phyloP scores from a whole-genome alignment of 768 basidiomycete species.

The Rhodotorula paludigena region DNA sequence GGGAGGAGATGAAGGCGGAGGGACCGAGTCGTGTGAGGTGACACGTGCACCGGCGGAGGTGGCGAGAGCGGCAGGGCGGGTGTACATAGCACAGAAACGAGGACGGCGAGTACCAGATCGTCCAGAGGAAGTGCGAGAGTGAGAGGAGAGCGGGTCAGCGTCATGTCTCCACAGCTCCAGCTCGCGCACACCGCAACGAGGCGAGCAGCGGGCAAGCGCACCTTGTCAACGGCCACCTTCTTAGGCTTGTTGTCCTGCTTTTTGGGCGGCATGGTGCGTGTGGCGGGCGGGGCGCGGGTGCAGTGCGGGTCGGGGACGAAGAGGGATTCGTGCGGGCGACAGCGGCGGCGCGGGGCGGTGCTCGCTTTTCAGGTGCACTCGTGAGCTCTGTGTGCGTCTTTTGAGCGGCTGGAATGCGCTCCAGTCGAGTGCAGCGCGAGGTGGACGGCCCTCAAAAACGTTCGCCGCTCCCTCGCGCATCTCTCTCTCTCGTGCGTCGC shows the following conservation, averaged over 20 bases:
- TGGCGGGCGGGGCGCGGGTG: not conserved
- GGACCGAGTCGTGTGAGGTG: not conserved
- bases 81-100: slow-evolving; percentile 28
- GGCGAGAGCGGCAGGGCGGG: not conserved
- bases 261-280: slow-evolving; percentile 68
- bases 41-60: not conserved
- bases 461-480: no score
- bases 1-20: not conserved
- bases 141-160: not conserved
- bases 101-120: slow-evolving; percentile 25
- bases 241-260: slow-evolving; percentile 65
- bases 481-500: no score
- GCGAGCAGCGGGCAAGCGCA: slow-evolving; percentile 6
- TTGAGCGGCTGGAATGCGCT: no score
- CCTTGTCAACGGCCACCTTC: slow-evolving; percentile 63
- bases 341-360: no score
- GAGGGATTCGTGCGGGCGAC: no score
- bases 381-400: no score
- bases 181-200: not conserved
- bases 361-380: no score
- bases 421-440: no score
- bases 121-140: no score
- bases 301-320: not conserved
- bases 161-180: not conserved
- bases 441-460: no score